Base-by-base conservation (phyloP, 495 filamentous ascomycete species). In the Aspergillus affinis region DNA sequence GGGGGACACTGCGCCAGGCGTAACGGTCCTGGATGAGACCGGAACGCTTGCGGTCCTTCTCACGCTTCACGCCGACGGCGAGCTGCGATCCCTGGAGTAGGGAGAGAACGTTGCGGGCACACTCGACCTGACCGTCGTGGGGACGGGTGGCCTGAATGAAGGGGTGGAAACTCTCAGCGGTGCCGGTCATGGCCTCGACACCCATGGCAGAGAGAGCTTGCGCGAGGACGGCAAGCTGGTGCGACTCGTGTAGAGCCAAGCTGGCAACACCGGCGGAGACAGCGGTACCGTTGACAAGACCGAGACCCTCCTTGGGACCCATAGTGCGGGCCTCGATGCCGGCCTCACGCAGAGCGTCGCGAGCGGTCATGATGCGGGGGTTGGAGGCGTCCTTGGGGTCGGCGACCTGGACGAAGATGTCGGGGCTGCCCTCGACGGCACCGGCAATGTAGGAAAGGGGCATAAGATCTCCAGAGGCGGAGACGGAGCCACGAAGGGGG, bases 251-350 rank as follows among this genome's bases (percentile, higher is more conserved):
- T 2, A 89, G 62, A 5, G 76, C 84, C 17, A 90, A 67, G 15
- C 75, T 72, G 13, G 76, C 86, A 4, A 81, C 74, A 15, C 81
- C 79, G 26, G 78, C 78, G 29, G 81, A 83, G 6, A 78, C 73
- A 5, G 87, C 82, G 1, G 87, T 91, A 9, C 88, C 88, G 62
- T 90, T 91, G 46, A 88, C 75, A 19, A 91, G 64, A 9, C 79
- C 86, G 3, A 90, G 79, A 0, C 75, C 86, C 68, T 91, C 88
- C 58, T 76, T 76, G n/a, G 73, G 66, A 6, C 68, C 68, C 47
- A 76, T 36, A 13, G 62, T 60, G 46, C 50, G 57, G 15, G 63
- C 53, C 3, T 51, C 17, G 53, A 68, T 58, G 57, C 69, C 54
- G 3, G 29, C 49, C 8, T 27, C 44, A 18, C 50, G 20, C 0